Base-by-base conservation (phyloP, 2,329 filamentous ascomycete genomes). In the Geosmithia putterillii region DNA sequence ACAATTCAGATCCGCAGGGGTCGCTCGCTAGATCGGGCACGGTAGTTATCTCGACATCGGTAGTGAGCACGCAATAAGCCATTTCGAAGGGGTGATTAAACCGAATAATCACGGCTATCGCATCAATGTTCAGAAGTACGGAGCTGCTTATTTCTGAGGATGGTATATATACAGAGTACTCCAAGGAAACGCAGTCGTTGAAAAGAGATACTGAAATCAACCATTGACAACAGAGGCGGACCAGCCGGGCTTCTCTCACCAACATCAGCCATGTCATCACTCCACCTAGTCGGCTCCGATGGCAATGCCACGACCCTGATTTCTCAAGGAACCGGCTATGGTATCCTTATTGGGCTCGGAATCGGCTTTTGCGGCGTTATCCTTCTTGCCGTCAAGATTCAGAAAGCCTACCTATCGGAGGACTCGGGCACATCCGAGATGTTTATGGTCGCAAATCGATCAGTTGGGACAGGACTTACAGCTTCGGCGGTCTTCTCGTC, bases 361-460 rank as follows among this genome's bases (percentile, higher is more conserved):
- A n/a, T 39, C 2, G 38, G 38, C 7, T 39, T 39, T 12, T 39
- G 38, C 22, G 38, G 38, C 22, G 38, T 39, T 18, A 39, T 39
- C 22, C 38, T 39, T 14, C 15, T 23, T 18, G 38, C 38, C 19
- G 38, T 39, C 19, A 39, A 39, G 38, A 39, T 39, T n/a, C 38
- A 39, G 14, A 39, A 39, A 4, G n/a, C 38, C 1, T 39, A 39
- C n/a, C 38, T 39, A 15, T n/a, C 38, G 7, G 38, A 39, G 38
- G 38, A 39, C n/a, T 39, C 38, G 2, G 38, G 38, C 9, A 92
- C 86, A 0, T 86, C 82, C 0, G 86, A 92, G 62, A 87, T 86
- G 74, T 92, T 90, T 68, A 85, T 74, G 47, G 90, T 85, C 0
- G 86, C 86, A 42, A 84, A 84, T 10, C 71, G 86, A 46, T 86